Conservation (phyloP, 164 flowering plant species). For the Akebia trifoliata region DNA sequence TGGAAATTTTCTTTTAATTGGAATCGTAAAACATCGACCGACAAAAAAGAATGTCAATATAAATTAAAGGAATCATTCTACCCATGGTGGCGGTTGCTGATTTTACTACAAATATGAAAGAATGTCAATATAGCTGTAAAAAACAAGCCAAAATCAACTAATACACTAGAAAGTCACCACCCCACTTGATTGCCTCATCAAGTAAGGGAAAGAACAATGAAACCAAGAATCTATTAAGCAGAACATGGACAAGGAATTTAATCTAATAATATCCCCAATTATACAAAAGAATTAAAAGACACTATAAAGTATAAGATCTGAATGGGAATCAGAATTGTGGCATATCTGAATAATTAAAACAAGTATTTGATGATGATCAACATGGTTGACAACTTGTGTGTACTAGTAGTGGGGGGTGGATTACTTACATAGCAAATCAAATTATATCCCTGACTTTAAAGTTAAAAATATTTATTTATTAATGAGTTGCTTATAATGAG, state of each 20-base stretch:
- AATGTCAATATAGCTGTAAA: too few species aligned
- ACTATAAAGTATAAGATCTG: background rate
- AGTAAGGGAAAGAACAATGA: background rate
- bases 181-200: conserved; percentile 5
- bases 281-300: background rate
- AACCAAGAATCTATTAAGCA: conserved; percentile 1
- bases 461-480: too few species aligned
- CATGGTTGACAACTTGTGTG: too few species aligned
- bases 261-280: background rate
- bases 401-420: too few species aligned
- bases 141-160: background rate
- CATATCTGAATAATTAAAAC: too few species aligned
- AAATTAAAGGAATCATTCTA: background rate
- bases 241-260: background rate
- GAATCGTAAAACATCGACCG: too few species aligned
- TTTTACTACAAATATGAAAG: too few species aligned
- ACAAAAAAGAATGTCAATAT: background rate
- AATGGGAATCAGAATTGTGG: background rate
- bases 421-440: too few species aligned
- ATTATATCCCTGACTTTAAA: too few species aligned
- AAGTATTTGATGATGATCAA: background rate
- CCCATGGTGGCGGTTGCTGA: too few species aligned
- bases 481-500: too few species aligned
- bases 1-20: too few species aligned
- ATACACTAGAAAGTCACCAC: conserved; percentile 1